Percentiles rank a stretch among this genome's conserved stretches.
These are phyloP conservation scores for Leccinellum rugosiceps DNA, from an alignment of 768 basidiomycete species.

Conservation along the genomic window DNA sequence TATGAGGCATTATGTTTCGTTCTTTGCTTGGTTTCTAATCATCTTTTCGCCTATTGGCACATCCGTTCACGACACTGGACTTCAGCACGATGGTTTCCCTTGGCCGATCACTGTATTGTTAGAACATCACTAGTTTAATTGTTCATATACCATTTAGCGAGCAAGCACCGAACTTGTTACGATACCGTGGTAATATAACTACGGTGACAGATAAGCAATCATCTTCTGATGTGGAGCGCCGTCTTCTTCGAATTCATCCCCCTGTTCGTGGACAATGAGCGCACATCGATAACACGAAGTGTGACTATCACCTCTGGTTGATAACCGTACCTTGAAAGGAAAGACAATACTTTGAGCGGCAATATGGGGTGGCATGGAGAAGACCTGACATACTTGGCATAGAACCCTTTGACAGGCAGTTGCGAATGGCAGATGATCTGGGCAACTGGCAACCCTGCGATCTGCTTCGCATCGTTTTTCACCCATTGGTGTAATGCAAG, in stretches of 20 bases:
- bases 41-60: constrained; percentile 16
- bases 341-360: constrained; percentile 3
- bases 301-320: constrained; percentile 51
- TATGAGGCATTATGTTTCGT: constrained; percentile 15
- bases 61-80: constrained; percentile 32
- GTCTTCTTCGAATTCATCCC: constrained; percentile 74
- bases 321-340: constrained; percentile 61
- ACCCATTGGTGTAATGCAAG: constrained; percentile 59
- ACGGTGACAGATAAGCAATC: constrained; percentile 53
- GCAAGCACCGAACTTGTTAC: constrained; percentile 22
- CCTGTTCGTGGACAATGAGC: constrained; percentile 41
- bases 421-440: constrained; percentile 68
- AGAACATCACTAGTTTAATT: constrained; percentile 34
- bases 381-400: constrained; percentile 54
- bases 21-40: constrained; percentile 33
- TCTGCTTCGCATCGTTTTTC: constrained; percentile 34
- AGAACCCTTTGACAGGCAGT: constrained; percentile 65
- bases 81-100: constrained; percentile 33
- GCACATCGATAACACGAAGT: constrained; percentile 20
- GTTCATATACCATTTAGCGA: constrained; percentile 28
- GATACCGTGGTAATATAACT: constrained; percentile 26
- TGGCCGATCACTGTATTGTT: constrained; percentile 39
- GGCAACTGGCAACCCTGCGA: constrained; percentile 26
- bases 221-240: constrained; percentile 87
- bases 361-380: constrained; percentile 10